These are phyloP conservation scores for Phytophthora ramorum DNA, from an alignment of 352 stramenopile genomes.

Conservation along the genomic window DNA sequence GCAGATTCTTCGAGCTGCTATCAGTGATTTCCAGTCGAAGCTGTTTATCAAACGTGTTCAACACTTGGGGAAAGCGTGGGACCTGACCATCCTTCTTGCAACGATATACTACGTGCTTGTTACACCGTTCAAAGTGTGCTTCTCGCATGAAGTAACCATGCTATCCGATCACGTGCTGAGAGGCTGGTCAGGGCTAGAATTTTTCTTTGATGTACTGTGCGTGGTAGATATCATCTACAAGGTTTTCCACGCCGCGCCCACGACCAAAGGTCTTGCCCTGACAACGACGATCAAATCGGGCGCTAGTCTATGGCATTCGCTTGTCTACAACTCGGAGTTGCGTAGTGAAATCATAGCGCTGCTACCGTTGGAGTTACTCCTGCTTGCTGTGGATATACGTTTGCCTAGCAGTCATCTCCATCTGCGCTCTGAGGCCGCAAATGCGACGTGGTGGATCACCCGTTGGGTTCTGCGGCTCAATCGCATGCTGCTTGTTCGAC, in stretches of 20 bases:
- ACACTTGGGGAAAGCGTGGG: conserved; percentile 50
- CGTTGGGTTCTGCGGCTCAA: conserved; percentile 58
- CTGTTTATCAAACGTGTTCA: conserved; percentile 48
- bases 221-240: conserved; percentile 44
- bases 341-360: conserved; percentile 45
- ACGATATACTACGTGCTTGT: conserved; percentile 44
- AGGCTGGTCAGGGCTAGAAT: conserved; percentile 50
- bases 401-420: conserved; percentile 5
- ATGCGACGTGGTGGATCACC: conserved; percentile 36
- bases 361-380: conserved; percentile 51
- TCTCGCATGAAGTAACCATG: conserved; percentile 45
- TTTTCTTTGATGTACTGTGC: conserved; percentile 52
- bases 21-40: conserved; percentile 13
- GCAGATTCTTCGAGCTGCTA: conserved; percentile 8
- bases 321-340: conserved; percentile 32
- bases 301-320: neutral
- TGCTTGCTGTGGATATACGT: conserved; percentile 1
- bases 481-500: conserved; percentile 46
- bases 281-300: neutral
- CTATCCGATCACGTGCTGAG: conserved; percentile 21
- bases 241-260: neutral
- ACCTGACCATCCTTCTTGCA: conserved; percentile 48
- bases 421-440: neutral
- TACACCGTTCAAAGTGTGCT: conserved; percentile 58
- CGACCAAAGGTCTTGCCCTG: neutral